phyloP scores from a whole-genome alignment of 208 protist species.

The Trypanosoma congolense region DNA sequence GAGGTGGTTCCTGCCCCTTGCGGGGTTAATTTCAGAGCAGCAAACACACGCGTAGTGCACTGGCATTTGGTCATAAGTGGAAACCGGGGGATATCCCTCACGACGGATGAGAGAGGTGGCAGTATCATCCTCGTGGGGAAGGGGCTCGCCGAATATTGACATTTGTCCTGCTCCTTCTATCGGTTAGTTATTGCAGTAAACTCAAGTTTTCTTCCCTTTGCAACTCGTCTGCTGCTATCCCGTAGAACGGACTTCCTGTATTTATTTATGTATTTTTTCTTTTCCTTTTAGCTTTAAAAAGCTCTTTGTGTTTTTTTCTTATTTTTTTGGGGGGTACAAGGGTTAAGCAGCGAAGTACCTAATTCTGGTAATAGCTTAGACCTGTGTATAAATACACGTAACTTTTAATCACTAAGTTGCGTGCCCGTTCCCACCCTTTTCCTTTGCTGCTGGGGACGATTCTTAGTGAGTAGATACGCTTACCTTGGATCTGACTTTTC shows the following conservation, averaged over 20 bases:
- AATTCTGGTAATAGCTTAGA: too few relatives aligned
- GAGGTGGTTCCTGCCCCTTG: slow-evolving; percentile 56
- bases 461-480: too few relatives aligned
- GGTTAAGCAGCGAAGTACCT: too few relatives aligned
- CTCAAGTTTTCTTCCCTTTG: too few relatives aligned
- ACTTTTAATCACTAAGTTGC: too few relatives aligned
- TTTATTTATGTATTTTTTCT: slow-evolving; percentile 9
- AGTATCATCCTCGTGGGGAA: slow-evolving; percentile 87
- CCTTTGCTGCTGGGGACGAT: slow-evolving; percentile 1
- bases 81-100: slow-evolving; percentile 68
- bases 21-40: slow-evolving; percentile 67
- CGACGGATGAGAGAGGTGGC: slow-evolving; percentile 82
- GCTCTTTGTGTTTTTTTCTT: slow-evolving; percentile 11
- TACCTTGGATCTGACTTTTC: neutral
- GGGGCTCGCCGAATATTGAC: slow-evolving; percentile 79
- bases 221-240: too few relatives aligned
- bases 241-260: too few relatives aligned
- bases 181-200: too few relatives aligned
- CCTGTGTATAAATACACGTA: too few relatives aligned
- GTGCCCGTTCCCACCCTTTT: neutral
- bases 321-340: slow-evolving; percentile 6
- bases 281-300: slow-evolving; percentile 5
- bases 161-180: slow-evolving; percentile 31
- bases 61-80: slow-evolving; percentile 81
- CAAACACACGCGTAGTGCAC: slow-evolving; percentile 78